Evolutionary conservation across 2,329 filamentous ascomycete species (phyloP), one percentile per base, ranked within the genome.

Genomic region (Paecilomyces niveus): DNA sequence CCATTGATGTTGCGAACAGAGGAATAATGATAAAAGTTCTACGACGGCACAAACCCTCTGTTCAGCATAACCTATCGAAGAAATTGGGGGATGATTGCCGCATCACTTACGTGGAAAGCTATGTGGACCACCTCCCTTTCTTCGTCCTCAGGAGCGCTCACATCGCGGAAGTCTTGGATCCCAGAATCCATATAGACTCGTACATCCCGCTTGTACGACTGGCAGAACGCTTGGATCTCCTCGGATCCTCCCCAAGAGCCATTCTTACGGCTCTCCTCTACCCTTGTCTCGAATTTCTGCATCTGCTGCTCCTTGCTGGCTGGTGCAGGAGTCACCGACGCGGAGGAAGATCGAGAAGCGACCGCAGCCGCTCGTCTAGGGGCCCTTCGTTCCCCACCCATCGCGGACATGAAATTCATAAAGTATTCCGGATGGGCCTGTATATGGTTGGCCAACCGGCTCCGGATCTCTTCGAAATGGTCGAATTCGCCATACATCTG

Each of bases 1-100:
- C 84, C 85, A 61, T 81, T 72, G 53, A 83, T 71, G 65, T 84
- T 84, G 57, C 85, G 81, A 63, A 89, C 83, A 0, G 85, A 88
- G 3, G 85, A 87, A 71, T 87, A 88, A 68, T 88, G 86, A 67
- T 87, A 80, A 76, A 83, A 87, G 53, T 75, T 78, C 82, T 87
- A 67, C 33, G 67, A 63, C 57, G 22, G 15, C 35, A 29, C 26
- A 65, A 55, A 65, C 62, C 54, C 22, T n/a, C 51, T 13, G 50
- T 53, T 50, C 45, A 59, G 57, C 53, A 9, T 53, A 24, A 7
- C 15, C 13, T 22, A 52, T 3, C 11, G 22, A 54, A n/a, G 49
- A 4, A 50, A 50, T 21, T 33, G 29, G 31, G 33, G 9, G 18
- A 49, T 26, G 53, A 51, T 35, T 5, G 49, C 45, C 13, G 53